Conservation (phyloP, 495 filamentous ascomycete genomes). For the Pseudotulostoma volvatum region DNA sequence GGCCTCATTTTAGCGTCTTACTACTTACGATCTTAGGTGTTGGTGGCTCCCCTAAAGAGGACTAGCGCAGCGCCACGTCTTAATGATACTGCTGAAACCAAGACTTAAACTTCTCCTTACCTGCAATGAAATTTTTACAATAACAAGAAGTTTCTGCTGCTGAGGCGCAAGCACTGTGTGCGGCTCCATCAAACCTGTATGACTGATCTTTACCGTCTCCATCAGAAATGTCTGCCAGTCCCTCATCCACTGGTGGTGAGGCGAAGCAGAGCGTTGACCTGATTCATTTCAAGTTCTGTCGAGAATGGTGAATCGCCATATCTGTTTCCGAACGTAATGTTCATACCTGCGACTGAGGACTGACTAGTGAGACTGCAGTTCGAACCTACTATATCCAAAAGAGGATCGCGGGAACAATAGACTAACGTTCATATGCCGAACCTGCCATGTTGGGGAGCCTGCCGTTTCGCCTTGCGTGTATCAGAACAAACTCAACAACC, state of each 20-base stretch:
- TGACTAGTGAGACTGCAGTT: constrained; percentile 31
- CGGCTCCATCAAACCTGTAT: no score
- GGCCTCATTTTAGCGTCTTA: no score
- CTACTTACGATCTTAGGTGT: no score
- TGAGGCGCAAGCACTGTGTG: no score
- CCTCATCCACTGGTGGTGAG: constrained; percentile 35
- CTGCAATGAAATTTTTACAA: no score
- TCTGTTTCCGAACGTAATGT: constrained; percentile 3
- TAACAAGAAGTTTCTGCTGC: no score
- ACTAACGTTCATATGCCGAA: constrained; percentile 70
- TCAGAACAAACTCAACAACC: constrained; percentile 75
- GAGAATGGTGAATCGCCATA: constrained; percentile 56
- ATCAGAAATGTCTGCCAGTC: constrained; percentile 40
- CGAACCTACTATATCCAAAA: constrained; percentile 94
- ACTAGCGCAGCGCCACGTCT: no score
- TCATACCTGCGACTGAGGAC: neutral
- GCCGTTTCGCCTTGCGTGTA: constrained; percentile 80
- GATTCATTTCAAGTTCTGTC: constrained; percentile 91
- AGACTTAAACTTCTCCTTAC: no score
- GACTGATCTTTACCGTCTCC: neutral
- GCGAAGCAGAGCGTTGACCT: constrained; percentile 48
- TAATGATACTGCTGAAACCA: no score
- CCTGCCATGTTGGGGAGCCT: constrained; percentile 74
- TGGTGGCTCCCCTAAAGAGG: no score
- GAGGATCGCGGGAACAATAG: constrained; percentile 56